Conservation (phyloP, 1,284 basidiomycete species). For the Pascua guehoae region DNA sequence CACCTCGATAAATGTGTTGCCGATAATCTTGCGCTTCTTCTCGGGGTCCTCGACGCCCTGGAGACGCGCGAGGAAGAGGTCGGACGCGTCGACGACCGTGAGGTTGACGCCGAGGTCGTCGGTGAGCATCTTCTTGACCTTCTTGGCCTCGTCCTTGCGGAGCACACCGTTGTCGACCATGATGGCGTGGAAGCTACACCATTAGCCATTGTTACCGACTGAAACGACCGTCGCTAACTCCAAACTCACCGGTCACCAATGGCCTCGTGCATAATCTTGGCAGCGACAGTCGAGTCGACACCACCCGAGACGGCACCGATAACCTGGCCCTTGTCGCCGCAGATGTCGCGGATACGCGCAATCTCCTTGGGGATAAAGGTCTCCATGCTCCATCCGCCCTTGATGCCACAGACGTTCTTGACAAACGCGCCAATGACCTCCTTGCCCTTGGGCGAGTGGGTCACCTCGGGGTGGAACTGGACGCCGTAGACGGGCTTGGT, state of each 20-base stretch:
- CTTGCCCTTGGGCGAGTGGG: conserved; percentile 85
- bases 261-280: conserved; percentile 99
- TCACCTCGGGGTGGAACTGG: conserved; percentile 99
- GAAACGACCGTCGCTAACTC: no score
- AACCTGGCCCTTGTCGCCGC: conserved; percentile 89
- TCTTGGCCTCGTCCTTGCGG: conserved; percentile 81
- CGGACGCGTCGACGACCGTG: conserved; percentile 92
- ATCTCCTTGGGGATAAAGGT: conserved; percentile 98
- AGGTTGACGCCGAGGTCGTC: conserved; percentile 93
- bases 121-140: conserved; percentile 94
- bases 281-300: conserved; percentile 96
- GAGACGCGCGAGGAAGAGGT: conserved; percentile 85
- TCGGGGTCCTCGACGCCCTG: conserved; percentile 93
- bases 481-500: conserved; percentile 90
- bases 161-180: conserved; percentile 99
- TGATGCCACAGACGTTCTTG: conserved; percentile 77
- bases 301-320: conserved; percentile 98
- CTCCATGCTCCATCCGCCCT: conserved; percentile 92
- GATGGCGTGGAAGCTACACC: conserved; percentile 84
- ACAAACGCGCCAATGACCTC: conserved; percentile 89
- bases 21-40: conserved; percentile 96
- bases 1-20: conserved; percentile 97
- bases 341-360: conserved; percentile 87
- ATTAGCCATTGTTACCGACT: no score
- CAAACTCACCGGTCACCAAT: conserved; percentile 72